Base-by-base conservation (phyloP, 164 flowering plant genomes). In the Vitis riparia region DNA sequence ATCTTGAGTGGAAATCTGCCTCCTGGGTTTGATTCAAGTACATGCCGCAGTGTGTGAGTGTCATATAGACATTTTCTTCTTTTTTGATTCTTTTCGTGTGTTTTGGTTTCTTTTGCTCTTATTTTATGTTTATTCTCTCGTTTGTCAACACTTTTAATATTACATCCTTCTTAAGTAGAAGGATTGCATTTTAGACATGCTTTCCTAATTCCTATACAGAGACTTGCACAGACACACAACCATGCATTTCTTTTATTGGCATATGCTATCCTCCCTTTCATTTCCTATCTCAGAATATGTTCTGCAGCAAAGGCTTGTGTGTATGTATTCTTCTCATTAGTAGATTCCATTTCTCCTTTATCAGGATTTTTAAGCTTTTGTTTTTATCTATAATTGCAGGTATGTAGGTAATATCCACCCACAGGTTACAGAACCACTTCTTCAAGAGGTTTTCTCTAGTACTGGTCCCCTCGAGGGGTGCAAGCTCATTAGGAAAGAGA, bases 1-100 rank as follows among this genome's bases (percentile, higher is more conserved):
- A 86, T 92, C 71, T 91, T 97, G 81, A 91, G 98, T 89, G 99
- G 98, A 82, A 96, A 96, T 85, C 87, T 96, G 85, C 99, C 99
- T 85, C 97, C 98, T 83, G 99, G 99, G 72, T 93, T 96, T 89
- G 99, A 96, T 87, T 84, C 98, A 81, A 81, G 88, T 82, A 82
- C 97, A 80, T 96, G 98, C 88, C 97, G 99, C 88, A 93, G 99
- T 83, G 97, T 95, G 99, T 95, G 92, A 93, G 99, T 93, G 82
- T 73, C 69, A 74, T 70, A 59, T 50, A 27, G 73, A 67, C 78
- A 52, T 64, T 68, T 77, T 75, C 77, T 10, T 37, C 67, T 27
- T 53, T 70, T 65, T 60, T 16, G 56, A 71, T 78, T 19, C 56
- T 8, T 56, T 10, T 37, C 0, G 44, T 37, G 58, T 29, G 16